Evolutionary conservation across 257 asterid species (phyloP), one percentile per base, ranked within the genome.

Genomic region (Ocimum tenuiflorum): DNA sequence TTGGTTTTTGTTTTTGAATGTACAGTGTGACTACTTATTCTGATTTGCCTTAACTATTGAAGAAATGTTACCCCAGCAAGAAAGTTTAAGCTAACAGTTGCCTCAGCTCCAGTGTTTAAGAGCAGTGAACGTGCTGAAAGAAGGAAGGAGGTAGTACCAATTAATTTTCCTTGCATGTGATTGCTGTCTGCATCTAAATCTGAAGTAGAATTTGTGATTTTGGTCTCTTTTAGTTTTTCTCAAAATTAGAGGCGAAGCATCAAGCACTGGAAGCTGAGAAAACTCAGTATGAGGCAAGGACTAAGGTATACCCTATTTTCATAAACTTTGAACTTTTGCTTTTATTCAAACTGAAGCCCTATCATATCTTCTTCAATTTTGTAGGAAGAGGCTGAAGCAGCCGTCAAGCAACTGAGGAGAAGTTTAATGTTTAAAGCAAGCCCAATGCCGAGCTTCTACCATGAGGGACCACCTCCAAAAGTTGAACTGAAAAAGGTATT

Each of bases 371-470:
- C 19, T 57, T 41, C 69, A 51, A 45, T 66, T 77, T 43, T 62
- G 67, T 76, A 91, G 97, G 95, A 91, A 82, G 95, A 88, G 73
- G 70, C 72, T 33, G 88, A 86, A 67, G 83, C 84, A 43, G 88
- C 95, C 67, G 80, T 91, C 63, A 88, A 81, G 80, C 96, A 86
- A 81, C 80, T 88, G 56, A 75, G 96, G 68, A 91, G 79, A 73
- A 82, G 81, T 78, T 78, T 91, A 83, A 31, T 49, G 48, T 91
- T 91, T 69, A 91, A 88, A 81, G 97, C 97, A 60, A 82, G 71
- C 77, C 97, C 97, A 12, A 84, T 91, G 97, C 97, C 97, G 52
- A 84, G 87, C 84, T 91, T 91, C 81, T 91, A 91, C 80, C 86
- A 86, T 14, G 97, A 91, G 24, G 95, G 88, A 18, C 95, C 91